phyloP scores from a whole-genome alignment of 2,329 filamentous ascomycete species.

The Fusarium staphyleae region DNA sequence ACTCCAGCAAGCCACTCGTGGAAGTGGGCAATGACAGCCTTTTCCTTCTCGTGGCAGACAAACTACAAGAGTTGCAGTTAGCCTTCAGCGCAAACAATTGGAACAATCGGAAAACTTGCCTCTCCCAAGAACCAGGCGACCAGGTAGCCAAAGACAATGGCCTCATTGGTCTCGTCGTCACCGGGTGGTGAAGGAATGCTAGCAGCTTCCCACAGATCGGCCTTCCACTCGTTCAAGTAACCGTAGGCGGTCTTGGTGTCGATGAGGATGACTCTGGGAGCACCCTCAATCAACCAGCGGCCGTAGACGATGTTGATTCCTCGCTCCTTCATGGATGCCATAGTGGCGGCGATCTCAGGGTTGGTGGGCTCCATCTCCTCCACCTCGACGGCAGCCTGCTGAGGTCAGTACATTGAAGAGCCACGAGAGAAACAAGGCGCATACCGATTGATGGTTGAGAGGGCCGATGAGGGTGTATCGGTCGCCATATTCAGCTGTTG shows the following conservation, averaged over 20 bases:
- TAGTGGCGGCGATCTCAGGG: slow-evolving; percentile 79
- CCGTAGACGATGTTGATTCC: slow-evolving; percentile 92
- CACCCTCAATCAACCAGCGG: slow-evolving; percentile 96
- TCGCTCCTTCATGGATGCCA: slow-evolving; percentile 90
- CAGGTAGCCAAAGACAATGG: slow-evolving; percentile 96
- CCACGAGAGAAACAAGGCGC: slow-evolving; percentile 41
- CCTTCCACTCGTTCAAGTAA: slow-evolving; percentile 95
- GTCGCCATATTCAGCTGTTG: slow-evolving; percentile 97
- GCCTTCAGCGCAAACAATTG: slow-evolving; percentile 6
- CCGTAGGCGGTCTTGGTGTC: slow-evolving; percentile 93
- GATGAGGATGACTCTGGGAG: slow-evolving; percentile 90
- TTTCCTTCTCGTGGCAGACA: slow-evolving; percentile 89
- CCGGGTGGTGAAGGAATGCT: slow-evolving; percentile 92
- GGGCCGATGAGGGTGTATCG: slow-evolving; percentile 95
- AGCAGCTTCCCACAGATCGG: slow-evolving; percentile 90
- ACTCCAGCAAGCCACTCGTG: slow-evolving; percentile 99
- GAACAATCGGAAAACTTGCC: slow-evolving; percentile 58
- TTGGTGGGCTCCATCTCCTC: slow-evolving; percentile 88
- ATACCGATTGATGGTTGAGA: slow-evolving; percentile 86
- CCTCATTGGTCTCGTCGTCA: slow-evolving; percentile 96
- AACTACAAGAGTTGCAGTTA: slow-evolving; percentile 64
- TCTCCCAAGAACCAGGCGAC: slow-evolving; percentile 98
- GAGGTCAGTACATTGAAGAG: slow-evolving; percentile 14
- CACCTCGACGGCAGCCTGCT: slow-evolving; percentile 92
- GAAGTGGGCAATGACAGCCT: slow-evolving; percentile 95